A percentile compares a stretch with the other conserved stretches of the same genome.
These are phyloP conservation scores for Kwoniella bestiolae DNA, from an alignment of 768 basidiomycete genomes.

Conservation along the genomic window DNA sequence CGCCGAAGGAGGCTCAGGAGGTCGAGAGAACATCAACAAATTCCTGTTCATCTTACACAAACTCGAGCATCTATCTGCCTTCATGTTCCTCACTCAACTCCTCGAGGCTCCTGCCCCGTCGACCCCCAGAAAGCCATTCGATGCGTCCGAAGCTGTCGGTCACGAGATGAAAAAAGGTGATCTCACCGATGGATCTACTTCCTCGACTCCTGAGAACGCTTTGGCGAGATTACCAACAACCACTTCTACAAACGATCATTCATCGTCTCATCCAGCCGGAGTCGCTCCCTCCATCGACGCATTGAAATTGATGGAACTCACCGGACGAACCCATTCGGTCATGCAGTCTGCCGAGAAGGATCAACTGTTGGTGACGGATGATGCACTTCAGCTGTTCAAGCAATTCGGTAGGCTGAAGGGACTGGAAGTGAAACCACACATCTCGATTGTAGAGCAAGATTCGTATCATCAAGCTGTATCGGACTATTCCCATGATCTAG, in stretches of 20 bases:
- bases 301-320: conserved; percentile 85
- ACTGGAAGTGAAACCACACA: conserved; percentile 68
- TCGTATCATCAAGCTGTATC: conserved; percentile 73
- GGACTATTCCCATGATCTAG: conserved; percentile 64
- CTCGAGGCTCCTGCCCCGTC: conserved; percentile 61
- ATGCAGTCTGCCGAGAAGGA: conserved; percentile 72
- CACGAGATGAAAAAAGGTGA: conserved; percentile 32
- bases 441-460: conserved; percentile 76
- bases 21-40: conserved; percentile 60
- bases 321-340: conserved; percentile 83
- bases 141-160: conserved; percentile 10
- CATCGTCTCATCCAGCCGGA: not conserved
- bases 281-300: conserved; percentile 64
- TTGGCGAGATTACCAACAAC: conserved; percentile 25
- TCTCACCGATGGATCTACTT: conserved; percentile 27
- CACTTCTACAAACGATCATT: not conserved
- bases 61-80: conserved; percentile 82
- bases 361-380: conserved; percentile 62
- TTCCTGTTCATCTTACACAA: conserved; percentile 89
- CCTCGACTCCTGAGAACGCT: conserved; percentile 34
- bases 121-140: conserved; percentile 6
- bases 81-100: conserved; percentile 88
- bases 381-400: conserved; percentile 63
- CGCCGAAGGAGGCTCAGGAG: conserved; percentile 26
- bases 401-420: conserved; percentile 54